phyloP scores from a whole-genome alignment of 2,329 filamentous ascomycete genomes.

The Aspergillus arachidicola region DNA sequence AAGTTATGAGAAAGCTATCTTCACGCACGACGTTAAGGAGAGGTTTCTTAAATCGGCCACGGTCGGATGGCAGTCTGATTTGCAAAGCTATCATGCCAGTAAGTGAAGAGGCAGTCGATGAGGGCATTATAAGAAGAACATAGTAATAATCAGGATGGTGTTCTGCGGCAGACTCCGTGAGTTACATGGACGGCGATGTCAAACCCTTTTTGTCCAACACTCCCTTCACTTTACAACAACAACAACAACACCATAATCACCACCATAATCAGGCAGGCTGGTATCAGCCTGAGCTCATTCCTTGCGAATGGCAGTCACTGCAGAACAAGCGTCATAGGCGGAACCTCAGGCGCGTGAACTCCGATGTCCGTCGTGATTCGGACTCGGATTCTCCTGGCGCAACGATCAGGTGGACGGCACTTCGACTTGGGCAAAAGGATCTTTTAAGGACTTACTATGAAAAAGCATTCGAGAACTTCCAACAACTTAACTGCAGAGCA shows the following conservation, averaged over 20 bases:
- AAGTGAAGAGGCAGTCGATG: constrained; percentile 11
- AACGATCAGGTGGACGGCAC: constrained; percentile 25
- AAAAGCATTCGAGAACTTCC: constrained; percentile 41
- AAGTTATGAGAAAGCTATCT: constrained; percentile 35
- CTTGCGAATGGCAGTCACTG: constrained; percentile 34
- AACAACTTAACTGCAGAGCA: constrained; percentile 46
- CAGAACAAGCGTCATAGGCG: constrained; percentile 32
- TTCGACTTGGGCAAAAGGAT: constrained; percentile 32
- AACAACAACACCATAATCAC: background rate
- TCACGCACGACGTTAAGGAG: constrained; percentile 39
- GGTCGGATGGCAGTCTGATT: constrained; percentile 21
- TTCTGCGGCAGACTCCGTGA: constrained; percentile 6
- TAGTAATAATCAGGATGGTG: background rate
- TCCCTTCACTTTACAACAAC: constrained; percentile 17
- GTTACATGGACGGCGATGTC: constrained; percentile 17
- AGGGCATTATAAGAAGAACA: background rate
- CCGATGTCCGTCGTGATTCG: constrained; percentile 16
- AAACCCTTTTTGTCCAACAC: constrained; percentile 15
- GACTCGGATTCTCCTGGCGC: constrained; percentile 24
- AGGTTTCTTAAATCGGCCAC: constrained; percentile 35
- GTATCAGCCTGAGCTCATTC: constrained; percentile 34
- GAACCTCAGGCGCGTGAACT: constrained; percentile 21
- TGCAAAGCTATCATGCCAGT: constrained; percentile 30
- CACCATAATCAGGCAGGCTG: constrained; percentile 18
- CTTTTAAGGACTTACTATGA: constrained; percentile 40